Percentiles rank a stretch among this genome's conserved stretches.
Evolutionary conservation across 306 rosid species (phyloP).

Genomic region (Adenanthera pavonina): DNA sequence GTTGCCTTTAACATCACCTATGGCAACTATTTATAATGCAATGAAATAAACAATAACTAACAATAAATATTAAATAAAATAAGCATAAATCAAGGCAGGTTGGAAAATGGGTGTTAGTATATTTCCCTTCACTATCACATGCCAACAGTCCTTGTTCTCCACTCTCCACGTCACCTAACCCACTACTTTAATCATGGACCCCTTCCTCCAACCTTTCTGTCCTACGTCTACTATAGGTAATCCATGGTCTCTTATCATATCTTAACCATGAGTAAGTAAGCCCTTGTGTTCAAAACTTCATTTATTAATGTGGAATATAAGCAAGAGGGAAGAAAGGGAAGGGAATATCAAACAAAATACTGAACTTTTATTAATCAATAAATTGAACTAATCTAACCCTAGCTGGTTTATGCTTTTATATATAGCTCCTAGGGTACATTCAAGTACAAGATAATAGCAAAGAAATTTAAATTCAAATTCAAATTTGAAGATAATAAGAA

Average conservation of each 20-base stretch:
- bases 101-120: no score
- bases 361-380: not conserved
- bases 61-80: no score
- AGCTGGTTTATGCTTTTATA: not conserved
- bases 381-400: not conserved
- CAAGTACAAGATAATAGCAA: not conserved
- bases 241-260: not conserved
- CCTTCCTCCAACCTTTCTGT: no score
- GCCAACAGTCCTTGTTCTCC: no score
- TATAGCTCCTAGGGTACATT: not conserved
- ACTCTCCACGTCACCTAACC: no score
- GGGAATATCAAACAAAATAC: not conserved
- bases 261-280: constrained; percentile 2
- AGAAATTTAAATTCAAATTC: not conserved
- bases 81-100: no score
- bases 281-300: constrained; percentile 19
- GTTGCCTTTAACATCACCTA: no score
- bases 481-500: not conserved
- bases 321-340: not conserved
- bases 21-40: no score
- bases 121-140: no score
- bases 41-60: no score
- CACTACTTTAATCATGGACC: no score
- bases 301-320: not conserved
- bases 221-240: no score